These are phyloP conservation scores for Ilex asprella DNA, from an alignment of 257 asterid species.

Conservation along the genomic window DNA sequence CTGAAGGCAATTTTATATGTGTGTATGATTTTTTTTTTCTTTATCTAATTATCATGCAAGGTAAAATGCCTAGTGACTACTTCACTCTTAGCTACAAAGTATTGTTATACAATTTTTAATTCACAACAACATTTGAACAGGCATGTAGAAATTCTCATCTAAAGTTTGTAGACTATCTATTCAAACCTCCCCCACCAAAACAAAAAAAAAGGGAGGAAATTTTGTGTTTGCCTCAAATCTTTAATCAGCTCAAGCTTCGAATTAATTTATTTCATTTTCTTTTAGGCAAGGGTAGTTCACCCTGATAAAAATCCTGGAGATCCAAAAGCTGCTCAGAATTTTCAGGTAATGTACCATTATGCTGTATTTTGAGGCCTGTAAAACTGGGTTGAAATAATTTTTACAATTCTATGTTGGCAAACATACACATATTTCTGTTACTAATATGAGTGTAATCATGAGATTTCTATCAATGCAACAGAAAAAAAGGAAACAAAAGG, in stretches of 20 bases:
- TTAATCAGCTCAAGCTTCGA: neutral
- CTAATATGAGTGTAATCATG: neutral
- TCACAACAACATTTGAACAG: too few species aligned
- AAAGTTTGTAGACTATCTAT: neutral
- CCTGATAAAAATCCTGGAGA: slow-evolving; percentile 83
- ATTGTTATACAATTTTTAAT: too few species aligned
- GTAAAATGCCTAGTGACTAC: too few species aligned
- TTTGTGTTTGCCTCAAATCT: neutral
- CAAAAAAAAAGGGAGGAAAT: neutral
- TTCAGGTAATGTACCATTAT: slow-evolving; percentile 39
- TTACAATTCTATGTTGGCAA: neutral
- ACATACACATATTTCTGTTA: too few species aligned
- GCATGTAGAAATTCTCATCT: too few species aligned
- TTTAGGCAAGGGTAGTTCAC: slow-evolving; percentile 71
- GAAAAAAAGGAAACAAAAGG: too few species aligned
- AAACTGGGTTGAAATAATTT: neutral
- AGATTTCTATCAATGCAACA: neutral
- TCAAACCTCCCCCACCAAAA: neutral
- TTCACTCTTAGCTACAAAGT: too few species aligned
- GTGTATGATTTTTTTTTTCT: neutral
- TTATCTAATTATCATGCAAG: too few species aligned
- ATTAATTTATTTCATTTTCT: slow-evolving; percentile 5
- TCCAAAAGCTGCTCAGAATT: slow-evolving; percentile 72
- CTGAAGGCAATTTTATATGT: neutral
- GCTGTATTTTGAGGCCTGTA: neutral